A percentile compares a stretch with the other conserved stretches of the same genome.
phyloP scores from a whole-genome alignment of 176 grass and related monocot genomes.

The Puya raimondii region DNA sequence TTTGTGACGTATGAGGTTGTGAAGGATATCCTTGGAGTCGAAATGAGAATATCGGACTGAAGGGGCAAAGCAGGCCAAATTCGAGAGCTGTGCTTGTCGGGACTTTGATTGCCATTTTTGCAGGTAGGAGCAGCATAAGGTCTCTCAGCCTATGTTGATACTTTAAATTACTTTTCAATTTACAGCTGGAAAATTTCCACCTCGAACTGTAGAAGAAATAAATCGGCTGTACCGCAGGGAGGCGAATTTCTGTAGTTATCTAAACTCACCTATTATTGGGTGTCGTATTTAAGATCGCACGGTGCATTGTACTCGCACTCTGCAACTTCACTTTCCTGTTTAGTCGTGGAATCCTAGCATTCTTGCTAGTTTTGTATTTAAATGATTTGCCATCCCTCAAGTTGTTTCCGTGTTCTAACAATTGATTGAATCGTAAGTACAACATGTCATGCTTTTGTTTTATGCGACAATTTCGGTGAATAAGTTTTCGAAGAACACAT shows the following conservation, averaged over 20 bases:
- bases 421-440: too few species aligned
- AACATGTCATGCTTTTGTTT: too few species aligned
- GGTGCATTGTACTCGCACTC: constrained; percentile 22
- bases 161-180: constrained; percentile 40
- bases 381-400: too few species aligned
- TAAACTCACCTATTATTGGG: constrained; percentile 35
- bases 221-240: constrained; percentile 53
- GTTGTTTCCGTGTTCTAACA: too few species aligned
- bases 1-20: constrained; percentile 94
- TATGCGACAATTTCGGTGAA: too few species aligned
- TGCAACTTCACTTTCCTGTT: constrained; percentile 4
- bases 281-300: constrained; percentile 46
- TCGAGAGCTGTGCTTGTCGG: constrained; percentile 56
- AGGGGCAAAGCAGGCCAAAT: constrained; percentile 23
- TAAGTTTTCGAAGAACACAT: too few species aligned
- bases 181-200: not conserved
- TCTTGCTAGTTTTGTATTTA: too few species aligned
- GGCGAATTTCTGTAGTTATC: constrained; percentile 36
- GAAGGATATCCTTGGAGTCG: constrained; percentile 96
- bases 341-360: too few species aligned
- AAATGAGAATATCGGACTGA: constrained; percentile 98
- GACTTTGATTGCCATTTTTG: constrained; percentile 40
- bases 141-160: constrained; percentile 49
- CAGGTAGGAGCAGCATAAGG: constrained; percentile 52
- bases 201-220: constrained; percentile 31